A percentile compares a stretch with the other conserved stretches of the same genome.
These are phyloP conservation scores for Microsporum audouinii DNA, from an alignment of 2,329 filamentous ascomycete species.

Conservation along the genomic window DNA sequence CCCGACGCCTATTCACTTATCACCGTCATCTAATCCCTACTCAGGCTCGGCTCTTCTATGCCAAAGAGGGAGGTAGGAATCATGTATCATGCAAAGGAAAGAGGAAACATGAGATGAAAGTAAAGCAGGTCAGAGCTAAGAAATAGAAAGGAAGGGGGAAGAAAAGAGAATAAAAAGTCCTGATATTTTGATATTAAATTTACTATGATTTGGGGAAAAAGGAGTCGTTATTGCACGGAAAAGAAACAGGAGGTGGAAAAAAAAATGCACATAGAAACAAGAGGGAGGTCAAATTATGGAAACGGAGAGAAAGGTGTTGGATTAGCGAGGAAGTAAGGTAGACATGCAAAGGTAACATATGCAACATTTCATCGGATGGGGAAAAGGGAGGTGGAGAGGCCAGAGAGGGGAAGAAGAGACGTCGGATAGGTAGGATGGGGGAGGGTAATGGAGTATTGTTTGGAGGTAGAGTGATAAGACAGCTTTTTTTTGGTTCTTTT, in stretches of 20 bases:
- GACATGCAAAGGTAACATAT: neutral
- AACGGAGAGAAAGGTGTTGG: neutral
- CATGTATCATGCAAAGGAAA: neutral
- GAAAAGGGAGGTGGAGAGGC: neutral
- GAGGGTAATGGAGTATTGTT: neutral
- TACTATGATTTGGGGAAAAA: slow-evolving; percentile 3
- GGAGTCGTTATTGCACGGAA: neutral
- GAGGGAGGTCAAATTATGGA: neutral
- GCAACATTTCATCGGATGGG: neutral
- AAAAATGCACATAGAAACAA: neutral
- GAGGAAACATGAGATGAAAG: neutral
- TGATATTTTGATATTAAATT: slow-evolving; percentile 8
- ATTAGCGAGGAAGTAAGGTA: neutral
- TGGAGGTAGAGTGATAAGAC: neutral
- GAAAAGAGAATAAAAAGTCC: slow-evolving; percentile 7
- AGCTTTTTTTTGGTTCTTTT: neutral
- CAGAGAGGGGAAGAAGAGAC: neutral
- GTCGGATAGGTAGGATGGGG: neutral
- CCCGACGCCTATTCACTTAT: neutral
- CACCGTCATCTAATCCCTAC: neutral
- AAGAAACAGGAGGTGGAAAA: neutral
- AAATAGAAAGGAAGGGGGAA: slow-evolving; percentile 13
- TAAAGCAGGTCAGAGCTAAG: neutral
- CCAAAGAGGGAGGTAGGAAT: neutral
- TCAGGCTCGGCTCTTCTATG: neutral